Conservation (phyloP, 2,329 filamentous ascomycete genomes). For the Pyricularia pennisetigena region DNA sequence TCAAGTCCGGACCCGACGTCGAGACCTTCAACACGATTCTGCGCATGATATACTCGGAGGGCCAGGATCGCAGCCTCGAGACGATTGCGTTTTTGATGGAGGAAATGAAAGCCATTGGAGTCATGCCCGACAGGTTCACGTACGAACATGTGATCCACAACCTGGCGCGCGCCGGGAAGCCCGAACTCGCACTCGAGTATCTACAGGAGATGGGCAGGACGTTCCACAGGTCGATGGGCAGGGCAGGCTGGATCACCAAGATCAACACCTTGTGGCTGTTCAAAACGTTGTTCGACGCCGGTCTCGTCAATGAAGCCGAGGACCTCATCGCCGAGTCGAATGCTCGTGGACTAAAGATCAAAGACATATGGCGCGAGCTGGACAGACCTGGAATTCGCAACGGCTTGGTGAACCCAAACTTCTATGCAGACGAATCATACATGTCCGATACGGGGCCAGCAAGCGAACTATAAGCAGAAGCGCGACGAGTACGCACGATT, state of each 20-base stretch:
- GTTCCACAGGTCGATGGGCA: neutral
- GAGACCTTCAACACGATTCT: slow-evolving; percentile 26
- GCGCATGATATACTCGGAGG: slow-evolving; percentile 10
- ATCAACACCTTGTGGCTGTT: neutral
- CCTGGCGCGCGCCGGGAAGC: slow-evolving; percentile 7
- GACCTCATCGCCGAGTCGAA: neutral
- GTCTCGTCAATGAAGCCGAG: neutral
- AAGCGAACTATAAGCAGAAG: too few species aligned
- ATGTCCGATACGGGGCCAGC: neutral
- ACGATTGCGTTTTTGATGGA: slow-evolving; percentile 22
- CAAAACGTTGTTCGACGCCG: neutral
- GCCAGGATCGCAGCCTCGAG: slow-evolving; percentile 11
- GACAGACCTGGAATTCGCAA: neutral
- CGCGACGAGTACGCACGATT: neutral
- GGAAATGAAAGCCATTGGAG: slow-evolving; percentile 26
- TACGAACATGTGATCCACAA: slow-evolving; percentile 23
- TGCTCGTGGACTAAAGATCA: neutral
- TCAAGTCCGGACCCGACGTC: slow-evolving; percentile 21
- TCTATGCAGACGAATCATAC: neutral
- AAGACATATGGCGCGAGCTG: neutral
- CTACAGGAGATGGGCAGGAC: slow-evolving; percentile 1
- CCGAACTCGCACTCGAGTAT: neutral
- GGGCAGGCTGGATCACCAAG: neutral
- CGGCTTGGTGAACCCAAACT: neutral
- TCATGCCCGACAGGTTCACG: slow-evolving; percentile 18